Percentiles rank a stretch among this genome's conserved stretches.
These are phyloP conservation scores for Coemansia sp. DNA, from an alignment of 192 early-diverging fungal species.

Conservation along the genomic window DNA sequence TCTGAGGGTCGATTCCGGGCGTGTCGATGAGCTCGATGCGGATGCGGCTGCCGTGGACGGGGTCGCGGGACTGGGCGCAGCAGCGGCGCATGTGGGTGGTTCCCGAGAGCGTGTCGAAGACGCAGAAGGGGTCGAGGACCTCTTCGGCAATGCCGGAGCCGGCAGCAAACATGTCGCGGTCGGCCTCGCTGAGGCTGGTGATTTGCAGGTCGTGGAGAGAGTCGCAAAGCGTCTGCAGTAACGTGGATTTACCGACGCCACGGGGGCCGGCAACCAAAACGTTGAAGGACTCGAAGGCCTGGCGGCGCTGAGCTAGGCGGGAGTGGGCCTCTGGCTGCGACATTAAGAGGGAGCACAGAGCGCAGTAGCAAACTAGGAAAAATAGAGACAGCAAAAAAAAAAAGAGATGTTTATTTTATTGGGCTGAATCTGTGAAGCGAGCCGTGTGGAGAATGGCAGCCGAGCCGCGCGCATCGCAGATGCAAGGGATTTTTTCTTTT, in stretches of 20 bases:
- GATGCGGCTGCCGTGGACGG: slow-evolving; percentile 6
- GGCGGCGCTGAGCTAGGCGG: slow-evolving; percentile 24
- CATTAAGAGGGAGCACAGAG: neutral
- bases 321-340: slow-evolving; percentile 19
- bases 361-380: slow-evolving; percentile 4
- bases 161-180: slow-evolving; percentile 13
- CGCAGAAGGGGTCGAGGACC: slow-evolving; percentile 44
- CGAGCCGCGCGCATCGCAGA: too few species aligned
- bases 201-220: slow-evolving; percentile 44
- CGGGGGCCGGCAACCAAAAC: slow-evolving; percentile 39
- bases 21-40: slow-evolving; percentile 47
- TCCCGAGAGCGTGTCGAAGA: slow-evolving; percentile 43
- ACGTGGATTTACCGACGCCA: slow-evolving; percentile 72
- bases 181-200: slow-evolving; percentile 25
- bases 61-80: slow-evolving; percentile 16
- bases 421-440: too few species aligned
- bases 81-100: slow-evolving; percentile 27
- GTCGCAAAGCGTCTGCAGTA: slow-evolving; percentile 68
- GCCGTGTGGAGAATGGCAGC: too few species aligned
- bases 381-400: neutral
- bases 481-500: too few species aligned
- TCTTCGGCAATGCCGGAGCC: slow-evolving; percentile 12
- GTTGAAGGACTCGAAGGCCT: slow-evolving; percentile 41
- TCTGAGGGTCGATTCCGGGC: slow-evolving; percentile 32
- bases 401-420: too few species aligned